Evolutionary conservation across 805 yeast species (phyloP), one percentile per base, ranked within the genome.

Genomic region (Teunomyces barrocoloradensis): DNA sequence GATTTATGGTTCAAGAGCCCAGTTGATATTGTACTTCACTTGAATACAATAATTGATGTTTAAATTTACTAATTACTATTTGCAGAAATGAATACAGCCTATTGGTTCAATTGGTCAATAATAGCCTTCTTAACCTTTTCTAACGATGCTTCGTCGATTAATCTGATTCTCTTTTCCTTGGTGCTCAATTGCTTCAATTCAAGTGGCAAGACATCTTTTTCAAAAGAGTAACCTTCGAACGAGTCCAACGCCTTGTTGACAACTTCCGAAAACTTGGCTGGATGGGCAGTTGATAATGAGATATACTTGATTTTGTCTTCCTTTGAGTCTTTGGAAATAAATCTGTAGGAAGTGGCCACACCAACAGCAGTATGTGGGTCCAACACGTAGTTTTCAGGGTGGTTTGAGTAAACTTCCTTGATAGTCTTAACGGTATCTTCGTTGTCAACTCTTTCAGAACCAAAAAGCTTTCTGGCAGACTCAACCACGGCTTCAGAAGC

Each of bases 291-390:
- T 9, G 97, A 87, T 49, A 94, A 79, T 4, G 96, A 87, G 39
- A 94, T 77, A 62, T 79, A 79, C 47, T 79, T 73, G 34, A 75
- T 68, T 25, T 72, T 62, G 18, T 66, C 49, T 7, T 52, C 59
- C 21, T 66, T 62, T 39, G 73, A 77, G 52, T 78, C 81, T 43
- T 68, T 61, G 12, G 73, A 74, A 45, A 86, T 79, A 60, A 80
- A 75, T 55, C 84, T 77, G 55, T 85, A 77, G 35, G 94, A 74
- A 17, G 96, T 86, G 50, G 85, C 79, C 40, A 94, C 86, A 62
- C 98, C 99, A 46, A 94, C 96, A 33, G 99, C 90, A 36, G 96
- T 80, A 69, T 94, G 99, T 39, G 99, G 99, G 66, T 94, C 99
- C 56, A 91, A 74, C 41, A 94, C 87, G 68, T 94, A 94, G 48